phyloP scores from a whole-genome alignment of 768 basidiomycete genomes.

The Myochromella boudieri region DNA sequence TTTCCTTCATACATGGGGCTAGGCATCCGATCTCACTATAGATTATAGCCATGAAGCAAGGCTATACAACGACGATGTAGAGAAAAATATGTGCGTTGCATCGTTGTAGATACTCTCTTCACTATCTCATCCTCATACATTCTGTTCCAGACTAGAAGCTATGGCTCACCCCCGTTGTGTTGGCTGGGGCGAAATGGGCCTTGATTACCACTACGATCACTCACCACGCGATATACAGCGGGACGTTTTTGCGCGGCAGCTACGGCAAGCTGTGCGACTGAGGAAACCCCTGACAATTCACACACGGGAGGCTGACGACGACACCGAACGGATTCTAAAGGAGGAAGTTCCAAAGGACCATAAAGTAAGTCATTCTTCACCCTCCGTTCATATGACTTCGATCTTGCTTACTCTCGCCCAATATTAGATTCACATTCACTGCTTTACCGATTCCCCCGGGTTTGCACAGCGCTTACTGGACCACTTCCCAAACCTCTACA shows the following conservation, averaged over 20 bases:
- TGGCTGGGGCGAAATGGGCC: slow-evolving; percentile 87
- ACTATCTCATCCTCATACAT: neutral
- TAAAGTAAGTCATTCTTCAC: slow-evolving; percentile 38
- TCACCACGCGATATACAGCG: slow-evolving; percentile 72
- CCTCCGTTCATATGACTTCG: neutral
- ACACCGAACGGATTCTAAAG: slow-evolving; percentile 77
- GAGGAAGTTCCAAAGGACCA: slow-evolving; percentile 72
- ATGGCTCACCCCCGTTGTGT: slow-evolving; percentile 82
- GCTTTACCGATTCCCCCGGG: slow-evolving; percentile 80
- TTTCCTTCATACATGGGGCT: neutral
- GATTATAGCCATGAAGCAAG: slow-evolving; percentile 65
- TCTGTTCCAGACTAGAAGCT: slow-evolving; percentile 59
- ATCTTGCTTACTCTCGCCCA: neutral
- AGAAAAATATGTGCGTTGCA: slow-evolving; percentile 61
- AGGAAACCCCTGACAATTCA: slow-evolving; percentile 84
- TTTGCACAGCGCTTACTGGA: slow-evolving; percentile 71
- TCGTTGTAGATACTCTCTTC: too few species aligned
- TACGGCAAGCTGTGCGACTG: slow-evolving; percentile 63
- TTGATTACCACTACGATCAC: slow-evolving; percentile 83
- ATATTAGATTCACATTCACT: slow-evolving; percentile 78
- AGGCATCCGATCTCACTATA: neutral
- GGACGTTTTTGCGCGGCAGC: slow-evolving; percentile 64
- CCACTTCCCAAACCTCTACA: slow-evolving; percentile 79
- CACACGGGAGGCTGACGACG: slow-evolving; percentile 82
- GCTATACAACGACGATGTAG: slow-evolving; percentile 64